Percentiles rank a stretch among this genome's conserved stretches.
Evolutionary conservation across 2,329 filamentous ascomycete species (phyloP).

Genomic region (Clathrospora elynae): DNA sequence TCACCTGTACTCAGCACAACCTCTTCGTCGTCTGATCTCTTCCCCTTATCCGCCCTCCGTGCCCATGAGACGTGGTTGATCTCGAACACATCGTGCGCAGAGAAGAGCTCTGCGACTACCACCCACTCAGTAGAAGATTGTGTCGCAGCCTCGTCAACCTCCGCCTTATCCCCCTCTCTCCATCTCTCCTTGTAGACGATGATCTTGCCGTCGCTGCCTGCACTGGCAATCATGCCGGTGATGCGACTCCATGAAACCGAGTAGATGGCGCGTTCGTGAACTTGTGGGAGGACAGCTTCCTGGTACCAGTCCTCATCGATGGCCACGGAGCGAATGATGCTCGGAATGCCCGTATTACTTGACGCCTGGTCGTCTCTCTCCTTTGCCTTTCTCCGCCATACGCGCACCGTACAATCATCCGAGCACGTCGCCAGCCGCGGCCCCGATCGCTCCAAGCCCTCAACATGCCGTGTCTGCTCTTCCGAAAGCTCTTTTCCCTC

Average conservation of each 20-base stretch:
- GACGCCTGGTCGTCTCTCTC: constrained; percentile 54
- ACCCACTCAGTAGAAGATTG: constrained; percentile 65
- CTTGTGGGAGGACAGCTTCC: constrained; percentile 73
- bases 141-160: constrained; percentile 20
- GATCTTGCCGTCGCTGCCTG: constrained; percentile 70
- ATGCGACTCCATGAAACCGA: constrained; percentile 79
- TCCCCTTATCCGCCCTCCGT: constrained; percentile 70
- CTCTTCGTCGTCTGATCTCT: constrained; percentile 70
- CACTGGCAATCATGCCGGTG: constrained; percentile 81
- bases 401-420: constrained; percentile 76
- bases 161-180: constrained; percentile 24
- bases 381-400: constrained; percentile 73
- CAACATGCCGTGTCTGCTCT: constrained; percentile 43
- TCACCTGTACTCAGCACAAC: constrained; percentile 90
- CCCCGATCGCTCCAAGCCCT: constrained; percentile 49
- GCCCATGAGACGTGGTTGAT: constrained; percentile 94
- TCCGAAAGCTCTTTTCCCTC: constrained; percentile 35
- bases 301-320: constrained; percentile 84
- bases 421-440: constrained; percentile 79
- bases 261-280: constrained; percentile 83
- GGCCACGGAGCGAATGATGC: constrained; percentile 76
- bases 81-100: constrained; percentile 89
- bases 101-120: constrained; percentile 69
- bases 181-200: constrained; percentile 31
- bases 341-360: constrained; percentile 72